Evolutionary conservation across 352 stramenopile species (phyloP).

Genomic region (Globisporangium alternatum): DNA sequence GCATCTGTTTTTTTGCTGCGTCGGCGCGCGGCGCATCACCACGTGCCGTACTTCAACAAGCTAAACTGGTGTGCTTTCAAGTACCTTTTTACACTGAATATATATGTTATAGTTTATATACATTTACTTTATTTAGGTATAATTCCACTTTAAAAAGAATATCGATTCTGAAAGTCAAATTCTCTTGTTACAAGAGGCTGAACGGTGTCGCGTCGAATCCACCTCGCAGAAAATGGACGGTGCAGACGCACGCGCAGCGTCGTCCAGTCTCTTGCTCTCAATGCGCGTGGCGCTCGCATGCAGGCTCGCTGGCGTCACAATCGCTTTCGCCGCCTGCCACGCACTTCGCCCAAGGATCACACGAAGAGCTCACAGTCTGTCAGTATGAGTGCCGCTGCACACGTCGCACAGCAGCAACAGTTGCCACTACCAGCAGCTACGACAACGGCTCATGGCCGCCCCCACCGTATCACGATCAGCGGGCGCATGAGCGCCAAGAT

Average conservation of each 20-base stretch:
- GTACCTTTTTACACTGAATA: background rate
- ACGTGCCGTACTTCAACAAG: slow-evolving; percentile 6
- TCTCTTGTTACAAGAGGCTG: too few species aligned
- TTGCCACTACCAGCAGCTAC: background rate
- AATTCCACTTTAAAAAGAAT: too few species aligned
- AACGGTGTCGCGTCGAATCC: too few species aligned
- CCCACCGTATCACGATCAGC: slow-evolving; percentile 19
- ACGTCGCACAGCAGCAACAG: background rate
- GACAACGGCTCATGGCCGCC: background rate
- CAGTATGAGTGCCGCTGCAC: background rate
- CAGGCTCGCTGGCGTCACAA: background rate
- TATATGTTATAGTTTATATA: too few species aligned
- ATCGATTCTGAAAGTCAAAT: too few species aligned
- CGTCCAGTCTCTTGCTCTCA: background rate
- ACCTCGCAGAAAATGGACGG: too few species aligned
- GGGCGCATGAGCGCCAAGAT: slow-evolving; percentile 23
- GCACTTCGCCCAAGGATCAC: background rate
- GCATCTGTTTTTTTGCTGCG: background rate
- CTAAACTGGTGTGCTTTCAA: background rate
- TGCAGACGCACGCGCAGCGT: too few species aligned
- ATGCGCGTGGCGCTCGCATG: background rate
- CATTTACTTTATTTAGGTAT: too few species aligned
- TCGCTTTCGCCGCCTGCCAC: background rate
- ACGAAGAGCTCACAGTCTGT: background rate
- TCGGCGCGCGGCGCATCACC: slow-evolving; percentile 6